These are phyloP conservation scores for Linnemannia exigua DNA, from an alignment of 192 early-diverging fungal genomes.

Conservation along the genomic window DNA sequence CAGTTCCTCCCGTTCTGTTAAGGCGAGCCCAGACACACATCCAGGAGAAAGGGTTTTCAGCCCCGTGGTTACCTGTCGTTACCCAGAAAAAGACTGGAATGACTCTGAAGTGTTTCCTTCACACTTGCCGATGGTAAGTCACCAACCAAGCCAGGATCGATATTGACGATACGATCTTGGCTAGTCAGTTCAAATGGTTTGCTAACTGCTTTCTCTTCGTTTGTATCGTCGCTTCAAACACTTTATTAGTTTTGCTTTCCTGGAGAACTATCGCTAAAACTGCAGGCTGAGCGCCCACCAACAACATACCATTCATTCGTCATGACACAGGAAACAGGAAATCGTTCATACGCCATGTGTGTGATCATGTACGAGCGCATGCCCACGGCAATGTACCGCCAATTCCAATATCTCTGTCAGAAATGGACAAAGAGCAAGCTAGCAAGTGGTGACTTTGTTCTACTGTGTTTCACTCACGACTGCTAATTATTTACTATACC, in stretches of 20 bases:
- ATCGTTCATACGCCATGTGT: constrained; percentile 56
- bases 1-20: not conserved
- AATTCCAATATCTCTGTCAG: constrained; percentile 36
- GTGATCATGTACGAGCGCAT: constrained; percentile 56
- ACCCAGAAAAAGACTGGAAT: constrained; percentile 38
- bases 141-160: not conserved
- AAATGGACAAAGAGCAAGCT: constrained; percentile 36
- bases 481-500: not conserved
- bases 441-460: constrained; percentile 10
- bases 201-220: not conserved
- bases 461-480: not conserved
- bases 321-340: constrained; percentile 61
- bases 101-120: constrained; percentile 45
- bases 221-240: not conserved
- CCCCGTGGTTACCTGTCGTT: constrained; percentile 47
- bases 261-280: constrained; percentile 44
- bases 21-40: constrained; percentile 20
- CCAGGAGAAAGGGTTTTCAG: constrained; percentile 39
- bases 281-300: constrained; percentile 32
- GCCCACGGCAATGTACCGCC: constrained; percentile 22
- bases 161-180: not conserved
- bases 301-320: constrained; percentile 61
- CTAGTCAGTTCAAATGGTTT: not conserved
- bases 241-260: constrained; percentile 58
- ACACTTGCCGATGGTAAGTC: constrained; percentile 35